phyloP scores from a whole-genome alignment of 163 green algal genomes.

The Volvox carteri region DNA sequence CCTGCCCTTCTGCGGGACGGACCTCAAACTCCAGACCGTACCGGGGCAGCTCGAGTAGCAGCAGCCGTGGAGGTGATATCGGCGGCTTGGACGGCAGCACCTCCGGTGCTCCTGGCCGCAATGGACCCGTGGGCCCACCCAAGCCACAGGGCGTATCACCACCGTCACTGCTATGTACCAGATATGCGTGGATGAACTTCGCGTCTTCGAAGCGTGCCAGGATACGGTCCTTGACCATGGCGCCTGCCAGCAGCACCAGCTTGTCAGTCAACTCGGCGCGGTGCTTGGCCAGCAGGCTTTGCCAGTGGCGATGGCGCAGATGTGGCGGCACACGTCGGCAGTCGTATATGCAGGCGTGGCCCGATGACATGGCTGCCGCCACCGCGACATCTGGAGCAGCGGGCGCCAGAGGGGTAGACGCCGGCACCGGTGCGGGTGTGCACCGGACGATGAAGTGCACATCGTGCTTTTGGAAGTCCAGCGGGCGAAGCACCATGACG shows the following conservation, averaged over 20 bases:
- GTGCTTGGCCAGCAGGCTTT: not conserved
- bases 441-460: constrained; percentile 57
- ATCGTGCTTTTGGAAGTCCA: constrained; percentile 57
- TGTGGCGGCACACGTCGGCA: constrained; percentile 66
- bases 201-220: constrained; percentile 67
- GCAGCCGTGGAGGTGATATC: no score
- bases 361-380: not conserved
- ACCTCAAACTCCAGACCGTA: constrained; percentile 69
- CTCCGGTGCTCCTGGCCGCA: no score
- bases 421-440: no score
- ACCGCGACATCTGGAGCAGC: no score
- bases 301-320: constrained; percentile 53
- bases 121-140: no score
- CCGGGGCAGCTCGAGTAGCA: constrained; percentile 68
- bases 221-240: not conserved
- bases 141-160: no score
- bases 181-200: constrained; percentile 68
- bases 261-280: constrained; percentile 57
- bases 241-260: constrained; percentile 56
- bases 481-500: constrained; percentile 65
- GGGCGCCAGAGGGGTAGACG: no score
- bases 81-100: no score
- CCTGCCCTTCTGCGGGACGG: not conserved
- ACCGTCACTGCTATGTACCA: not conserved
- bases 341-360: not conserved